Evolutionary conservation across 345 rosid species (phyloP).

Genomic region (Gynandropsis gynandra): DNA sequence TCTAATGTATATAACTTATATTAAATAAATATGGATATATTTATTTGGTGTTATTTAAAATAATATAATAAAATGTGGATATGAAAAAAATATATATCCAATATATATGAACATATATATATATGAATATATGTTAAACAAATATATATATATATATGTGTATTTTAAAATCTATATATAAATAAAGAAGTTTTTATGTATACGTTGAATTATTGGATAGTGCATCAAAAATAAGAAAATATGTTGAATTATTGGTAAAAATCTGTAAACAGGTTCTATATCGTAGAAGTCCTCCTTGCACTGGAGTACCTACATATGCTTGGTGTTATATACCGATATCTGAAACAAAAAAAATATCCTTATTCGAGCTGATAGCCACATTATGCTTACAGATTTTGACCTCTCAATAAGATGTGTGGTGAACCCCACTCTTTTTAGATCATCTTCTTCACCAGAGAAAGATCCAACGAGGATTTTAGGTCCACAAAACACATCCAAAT

Average conservation of each 20-base stretch:
- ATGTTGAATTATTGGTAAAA: not conserved
- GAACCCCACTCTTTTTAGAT: slow-evolving; percentile 75
- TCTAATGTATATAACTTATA: no score
- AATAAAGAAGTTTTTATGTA: no score
- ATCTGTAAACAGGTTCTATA: slow-evolving; percentile 59
- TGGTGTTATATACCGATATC: slow-evolving; percentile 81
- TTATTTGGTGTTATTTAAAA: no score
- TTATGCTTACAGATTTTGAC: slow-evolving; percentile 96
- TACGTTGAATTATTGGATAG: no score
- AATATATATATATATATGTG: no score
- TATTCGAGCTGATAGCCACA: slow-evolving; percentile 95
- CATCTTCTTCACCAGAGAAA: slow-evolving; percentile 36
- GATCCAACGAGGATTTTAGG: slow-evolving; percentile 65
- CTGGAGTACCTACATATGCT: slow-evolving; percentile 98
- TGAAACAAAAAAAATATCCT: slow-evolving; percentile 95
- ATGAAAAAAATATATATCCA: no score
- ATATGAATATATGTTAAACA: no score
- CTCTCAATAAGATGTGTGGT: slow-evolving; percentile 85
- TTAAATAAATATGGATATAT: no score
- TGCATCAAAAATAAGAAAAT: not conserved
- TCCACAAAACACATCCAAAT: slow-evolving; percentile 61
- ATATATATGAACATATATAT: no score
- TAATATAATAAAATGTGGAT: no score
- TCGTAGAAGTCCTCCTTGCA: slow-evolving; percentile 95
- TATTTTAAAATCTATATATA: no score